Evolutionary conservation across 805 yeast species (phyloP).

Genomic region (Ogataea zsoltii): DNA sequence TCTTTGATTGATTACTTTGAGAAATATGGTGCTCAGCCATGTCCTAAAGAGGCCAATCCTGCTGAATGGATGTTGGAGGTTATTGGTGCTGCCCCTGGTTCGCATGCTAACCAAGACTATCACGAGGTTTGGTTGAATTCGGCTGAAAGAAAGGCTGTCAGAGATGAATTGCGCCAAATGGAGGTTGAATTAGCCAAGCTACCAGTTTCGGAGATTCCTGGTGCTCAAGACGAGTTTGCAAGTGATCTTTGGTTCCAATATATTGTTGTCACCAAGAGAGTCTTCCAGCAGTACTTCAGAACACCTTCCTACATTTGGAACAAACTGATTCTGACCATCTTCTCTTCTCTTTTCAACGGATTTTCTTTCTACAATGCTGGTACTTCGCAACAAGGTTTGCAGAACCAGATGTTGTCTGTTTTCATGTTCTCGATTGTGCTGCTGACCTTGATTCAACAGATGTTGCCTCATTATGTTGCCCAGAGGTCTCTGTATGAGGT

Average conservation of each 20-base stretch:
- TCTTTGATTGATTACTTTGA: constrained; percentile 68
- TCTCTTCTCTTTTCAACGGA: constrained; percentile 63
- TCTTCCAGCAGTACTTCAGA: constrained; percentile 64
- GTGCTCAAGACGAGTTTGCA: constrained; percentile 43
- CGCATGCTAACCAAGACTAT: constrained; percentile 71
- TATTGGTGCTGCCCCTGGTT: constrained; percentile 82
- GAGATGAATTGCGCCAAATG: constrained; percentile 62
- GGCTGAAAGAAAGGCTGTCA: constrained; percentile 56
- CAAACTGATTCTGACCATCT: constrained; percentile 51
- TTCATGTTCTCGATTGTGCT: constrained; percentile 66
- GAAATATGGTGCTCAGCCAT: constrained; percentile 59
- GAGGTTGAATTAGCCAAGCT: constrained; percentile 52
- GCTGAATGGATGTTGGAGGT: constrained; percentile 93
- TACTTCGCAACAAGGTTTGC: constrained; percentile 65
- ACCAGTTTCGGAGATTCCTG: constrained; percentile 35
- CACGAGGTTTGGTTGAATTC: constrained; percentile 78
- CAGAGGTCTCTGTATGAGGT: constrained; percentile 72
- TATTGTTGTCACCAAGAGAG: constrained; percentile 48
- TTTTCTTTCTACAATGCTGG: constrained; percentile 68
- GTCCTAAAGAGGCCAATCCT: constrained; percentile 74
- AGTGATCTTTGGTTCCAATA: constrained; percentile 43
- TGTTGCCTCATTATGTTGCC: constrained; percentile 58
- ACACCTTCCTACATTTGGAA: constrained; percentile 60
- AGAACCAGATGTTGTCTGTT: constrained; percentile 77
- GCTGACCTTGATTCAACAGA: constrained; percentile 60